A percentile compares a stretch with the other conserved stretches of the same genome.
Evolutionary conservation across 805 yeast genomes (phyloP).

Genomic region (Yarrowia sp.): DNA sequence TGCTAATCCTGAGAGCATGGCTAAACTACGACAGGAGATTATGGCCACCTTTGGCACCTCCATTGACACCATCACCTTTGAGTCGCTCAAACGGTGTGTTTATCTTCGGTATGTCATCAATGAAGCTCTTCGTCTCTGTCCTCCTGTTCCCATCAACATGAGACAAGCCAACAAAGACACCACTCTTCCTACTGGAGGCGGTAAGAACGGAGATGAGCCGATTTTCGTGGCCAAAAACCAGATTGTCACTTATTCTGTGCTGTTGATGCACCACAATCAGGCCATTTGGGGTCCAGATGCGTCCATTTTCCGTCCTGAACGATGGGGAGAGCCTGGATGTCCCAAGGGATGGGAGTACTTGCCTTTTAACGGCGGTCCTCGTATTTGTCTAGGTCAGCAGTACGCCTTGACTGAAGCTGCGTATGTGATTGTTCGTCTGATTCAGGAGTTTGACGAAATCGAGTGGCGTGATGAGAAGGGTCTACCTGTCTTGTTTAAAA

Average conservation of each 20-base stretch:
- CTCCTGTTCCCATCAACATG: slow-evolving; percentile 52
- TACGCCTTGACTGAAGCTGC: slow-evolving; percentile 54
- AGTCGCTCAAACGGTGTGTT: slow-evolving; percentile 48
- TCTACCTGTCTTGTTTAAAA: neutral
- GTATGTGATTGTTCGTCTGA: slow-evolving; percentile 44
- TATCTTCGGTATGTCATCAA: slow-evolving; percentile 49
- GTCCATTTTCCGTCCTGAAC: slow-evolving; percentile 46
- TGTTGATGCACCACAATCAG: slow-evolving; percentile 45
- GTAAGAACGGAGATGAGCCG: slow-evolving; percentile 43
- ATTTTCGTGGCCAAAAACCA: slow-evolving; percentile 47
- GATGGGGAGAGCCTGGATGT: slow-evolving; percentile 42
- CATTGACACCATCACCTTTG: slow-evolving; percentile 41
- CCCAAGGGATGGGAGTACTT: slow-evolving; percentile 45
- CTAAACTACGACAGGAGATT: slow-evolving; percentile 43
- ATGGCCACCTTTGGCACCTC: slow-evolving; percentile 40
- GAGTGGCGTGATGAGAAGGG: slow-evolving; percentile 15
- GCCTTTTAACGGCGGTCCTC: slow-evolving; percentile 56
- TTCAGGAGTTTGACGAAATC: slow-evolving; percentile 32
- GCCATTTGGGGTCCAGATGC: slow-evolving; percentile 48
- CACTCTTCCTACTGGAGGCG: slow-evolving; percentile 54
- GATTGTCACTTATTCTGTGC: slow-evolving; percentile 43
- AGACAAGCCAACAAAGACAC: slow-evolving; percentile 49
- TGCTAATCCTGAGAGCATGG: slow-evolving; percentile 40
- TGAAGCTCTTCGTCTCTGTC: slow-evolving; percentile 51
- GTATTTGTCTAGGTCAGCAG: slow-evolving; percentile 57